Conservation (phyloP, 202 grass and related monocot genomes). For the Dendrocalamus latiflorus region DNA sequence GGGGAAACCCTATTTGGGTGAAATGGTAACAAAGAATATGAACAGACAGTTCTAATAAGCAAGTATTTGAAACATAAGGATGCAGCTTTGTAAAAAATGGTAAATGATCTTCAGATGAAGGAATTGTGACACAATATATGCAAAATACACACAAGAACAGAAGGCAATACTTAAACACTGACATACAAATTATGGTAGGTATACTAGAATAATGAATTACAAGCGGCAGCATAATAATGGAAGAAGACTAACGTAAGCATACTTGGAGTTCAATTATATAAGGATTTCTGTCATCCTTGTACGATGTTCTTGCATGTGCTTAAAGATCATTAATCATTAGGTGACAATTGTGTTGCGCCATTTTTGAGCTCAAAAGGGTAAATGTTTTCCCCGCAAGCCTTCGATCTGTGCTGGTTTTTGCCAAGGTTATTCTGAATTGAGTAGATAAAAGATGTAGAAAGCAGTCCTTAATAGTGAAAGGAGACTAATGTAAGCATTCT, state of each 20-base stretch:
- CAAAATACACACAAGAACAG: neutral
- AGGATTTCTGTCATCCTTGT: slow-evolving; percentile 9
- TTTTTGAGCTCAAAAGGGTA: too few relatives aligned
- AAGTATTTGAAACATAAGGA: neutral
- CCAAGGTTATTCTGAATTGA: too few relatives aligned
- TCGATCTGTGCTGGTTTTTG: too few relatives aligned
- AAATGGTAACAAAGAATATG: neutral
- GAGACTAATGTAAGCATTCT: too few relatives aligned
- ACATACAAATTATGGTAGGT: neutral
- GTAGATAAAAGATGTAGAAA: too few relatives aligned
- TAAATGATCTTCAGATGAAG: neutral
- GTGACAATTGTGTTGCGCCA: neutral
- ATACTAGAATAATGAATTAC: neutral
- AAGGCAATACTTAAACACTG: neutral
- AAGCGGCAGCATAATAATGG: neutral
- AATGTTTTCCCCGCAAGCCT: too few relatives aligned
- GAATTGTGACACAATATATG: neutral
- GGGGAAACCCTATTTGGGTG: neutral
- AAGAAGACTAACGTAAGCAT: slow-evolving; percentile 1
- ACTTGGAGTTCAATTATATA: neutral
- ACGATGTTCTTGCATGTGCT: slow-evolving; percentile 12
- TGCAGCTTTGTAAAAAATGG: neutral
- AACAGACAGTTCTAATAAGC: neutral
- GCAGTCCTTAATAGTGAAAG: too few relatives aligned
- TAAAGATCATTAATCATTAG: slow-evolving; percentile 8